Evolutionary conservation across 2,329 filamentous ascomycete genomes (phyloP), one percentile per base, ranked within the genome.

Genomic region (Cercospora janseana): DNA sequence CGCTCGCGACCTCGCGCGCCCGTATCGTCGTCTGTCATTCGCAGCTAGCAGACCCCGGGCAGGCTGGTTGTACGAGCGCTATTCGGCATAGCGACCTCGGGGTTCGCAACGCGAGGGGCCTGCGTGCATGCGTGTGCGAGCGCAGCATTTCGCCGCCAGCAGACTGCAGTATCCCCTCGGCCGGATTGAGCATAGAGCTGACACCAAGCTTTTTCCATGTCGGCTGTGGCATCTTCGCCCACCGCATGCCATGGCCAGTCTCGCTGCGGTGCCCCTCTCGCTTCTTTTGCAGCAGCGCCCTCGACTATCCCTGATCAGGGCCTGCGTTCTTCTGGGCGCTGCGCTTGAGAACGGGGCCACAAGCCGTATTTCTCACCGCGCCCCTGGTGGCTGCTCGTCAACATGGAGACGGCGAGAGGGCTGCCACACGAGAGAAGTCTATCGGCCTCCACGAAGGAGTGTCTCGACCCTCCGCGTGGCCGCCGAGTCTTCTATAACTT

Each of bases 341-440:
- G 7, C 31, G 34, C 45, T 48, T 26, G 24, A 38, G 26, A 12
- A 28, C 7, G 16, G 27, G 34, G 45, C 45, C 45, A 48, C 45
- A 35, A 46, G 28, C n/a, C 18, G 28, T 28, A 26, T 13, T 13
- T 18, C 28, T 31, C 12, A 12, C 28, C n/a, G 41, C 13, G 27
- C 15, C 41, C 32, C 13, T 26, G 26, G 18, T 28, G 28, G 41
- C 10, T 20, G 26, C 18, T 40, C 35, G 35, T 40, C 41, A 44
- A 28, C 41, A 32, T n/a, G 10, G 6, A 21, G 23, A 18, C 40
- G 40, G 24, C 40, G 40, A 28, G 29, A 4, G 24, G 27, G 41
- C 35, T 40, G 20, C 21, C 23, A 23, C 15, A 40, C 35, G 15
- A 40, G n/a, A n/a, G 35, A 40, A 40, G 20, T 40, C 16, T 40